Base-by-base conservation (phyloP, 2,329 filamentous ascomycete species). In the Trichoderma gracile region DNA sequence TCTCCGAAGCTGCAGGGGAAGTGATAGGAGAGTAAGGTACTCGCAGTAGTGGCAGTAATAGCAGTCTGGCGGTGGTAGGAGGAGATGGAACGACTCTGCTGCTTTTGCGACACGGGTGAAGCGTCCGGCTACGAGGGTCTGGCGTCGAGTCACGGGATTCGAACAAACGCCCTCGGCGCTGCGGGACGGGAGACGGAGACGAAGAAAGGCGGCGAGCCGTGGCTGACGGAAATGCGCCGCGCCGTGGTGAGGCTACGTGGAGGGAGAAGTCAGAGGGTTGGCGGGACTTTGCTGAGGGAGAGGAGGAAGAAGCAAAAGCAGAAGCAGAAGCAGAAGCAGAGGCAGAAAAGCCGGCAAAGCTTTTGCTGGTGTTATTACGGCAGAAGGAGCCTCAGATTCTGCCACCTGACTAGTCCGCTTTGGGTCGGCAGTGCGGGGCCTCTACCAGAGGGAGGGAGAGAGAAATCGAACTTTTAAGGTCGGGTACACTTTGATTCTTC, bases 301-400 rank as follows among this genome's bases (percentile, higher is more conserved):
- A 57, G 53, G 42, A 59, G 40, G 33, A 17, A 56, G 42, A 59
- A n/a, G 56, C 43, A 60, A 25, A 56, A 49, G 54, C 10, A 47
- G 56, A 43, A 45, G 58, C 23, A 38, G 9, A 43, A 42, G 64
- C 45, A 38, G 33, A 38, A 25, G 25, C 25, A 25, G 30, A 9
- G 30, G 56, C 19, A 60, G 42, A 56, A 57, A 62, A 8, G 56
- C 63, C 49, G 50, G 58, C 33, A 12, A 38, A 43, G 43, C 57
- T 38, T 38, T 38, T 38, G 33, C 10, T 38, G 10, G 10, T 38
- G 33, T 63, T 49, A 45, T 63, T 49, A 45, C 38, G 47, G 56
- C 63, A 61, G 58, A 52, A 62, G 58, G 49, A 49, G 63, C 63
- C 52, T 60, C 49, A 65, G 60, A 65, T 52, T 60, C 56, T 60